A percentile compares a stretch with the other conserved stretches of the same genome.
Conservation (phyloP, 495 filamentous ascomycete species). For the Penicillium coffeae region DNA sequence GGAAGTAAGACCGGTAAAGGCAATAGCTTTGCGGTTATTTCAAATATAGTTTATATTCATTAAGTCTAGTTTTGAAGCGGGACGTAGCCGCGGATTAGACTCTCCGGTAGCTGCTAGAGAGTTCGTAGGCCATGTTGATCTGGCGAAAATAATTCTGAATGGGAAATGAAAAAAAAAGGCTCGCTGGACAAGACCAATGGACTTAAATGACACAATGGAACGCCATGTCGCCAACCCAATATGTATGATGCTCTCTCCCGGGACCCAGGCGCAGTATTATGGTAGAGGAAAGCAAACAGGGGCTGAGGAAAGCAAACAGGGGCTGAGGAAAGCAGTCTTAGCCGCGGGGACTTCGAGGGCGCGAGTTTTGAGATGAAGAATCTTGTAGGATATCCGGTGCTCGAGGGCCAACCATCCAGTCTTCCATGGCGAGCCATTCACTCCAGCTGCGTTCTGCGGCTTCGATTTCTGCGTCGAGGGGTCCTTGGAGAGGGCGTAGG, state of each 20-base stretch:
- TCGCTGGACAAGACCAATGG: slow-evolving; percentile 20
- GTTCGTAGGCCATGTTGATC: not conserved
- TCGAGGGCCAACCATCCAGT: slow-evolving; percentile 83
- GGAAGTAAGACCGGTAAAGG: not conserved
- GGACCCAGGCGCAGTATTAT: not conserved
- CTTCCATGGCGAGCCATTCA: slow-evolving; percentile 88
- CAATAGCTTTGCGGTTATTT: not conserved
- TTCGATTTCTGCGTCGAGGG: slow-evolving; percentile 75
- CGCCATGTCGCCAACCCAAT: slow-evolving; percentile 14
- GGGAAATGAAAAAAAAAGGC: slow-evolving; percentile 10
- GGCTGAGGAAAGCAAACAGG: slow-evolving; percentile 2
- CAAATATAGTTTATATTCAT: slow-evolving; percentile 11
- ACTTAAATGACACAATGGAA: slow-evolving; percentile 11
- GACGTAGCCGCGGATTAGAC: not conserved
- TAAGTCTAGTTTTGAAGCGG: slow-evolving; percentile 6
- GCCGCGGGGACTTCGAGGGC: slow-evolving; percentile 32
- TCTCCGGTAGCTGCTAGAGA: slow-evolving; percentile 3
- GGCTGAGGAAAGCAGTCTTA: slow-evolving; percentile 2
- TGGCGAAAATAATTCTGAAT: slow-evolving; percentile 10
- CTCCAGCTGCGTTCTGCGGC: slow-evolving; percentile 78
- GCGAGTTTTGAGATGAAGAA: slow-evolving; percentile 39
- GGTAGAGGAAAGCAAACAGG: slow-evolving; percentile 2
- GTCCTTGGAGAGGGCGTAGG: slow-evolving; percentile 70
- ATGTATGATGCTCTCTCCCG: slow-evolving; percentile 2
- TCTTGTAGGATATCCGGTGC: slow-evolving; percentile 47